A percentile compares a stretch with the other conserved stretches of the same genome.
These are phyloP conservation scores for Talaromyces thailandensis DNA, from an alignment of 495 filamentous ascomycete species.

Conservation along the genomic window DNA sequence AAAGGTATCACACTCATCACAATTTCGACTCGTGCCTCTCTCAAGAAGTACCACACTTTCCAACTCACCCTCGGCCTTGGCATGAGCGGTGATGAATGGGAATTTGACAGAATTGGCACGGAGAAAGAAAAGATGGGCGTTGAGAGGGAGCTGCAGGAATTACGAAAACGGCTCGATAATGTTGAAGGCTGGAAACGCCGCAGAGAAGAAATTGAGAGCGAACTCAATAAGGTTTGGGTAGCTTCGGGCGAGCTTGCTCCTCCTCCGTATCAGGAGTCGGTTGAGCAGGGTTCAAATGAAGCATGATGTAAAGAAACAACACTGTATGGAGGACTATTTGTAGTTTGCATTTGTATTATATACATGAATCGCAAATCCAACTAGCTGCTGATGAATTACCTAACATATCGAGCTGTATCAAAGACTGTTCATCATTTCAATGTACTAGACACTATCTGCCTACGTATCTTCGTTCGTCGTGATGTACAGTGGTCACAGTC, in stretches of 20 bases:
- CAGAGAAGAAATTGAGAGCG: conserved; percentile 63
- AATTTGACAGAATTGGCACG: conserved; percentile 86
- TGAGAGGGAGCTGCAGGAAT: conserved; percentile 76
- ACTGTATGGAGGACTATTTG: background rate
- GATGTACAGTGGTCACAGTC: no score
- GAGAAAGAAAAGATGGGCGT: conserved; percentile 84
- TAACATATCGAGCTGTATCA: background rate
- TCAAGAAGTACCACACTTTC: conserved; percentile 92
- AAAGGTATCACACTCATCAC: conserved; percentile 91
- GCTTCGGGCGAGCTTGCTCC: conserved; percentile 32
- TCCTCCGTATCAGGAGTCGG: conserved; percentile 22
- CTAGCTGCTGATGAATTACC: background rate
- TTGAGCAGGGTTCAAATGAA: background rate
- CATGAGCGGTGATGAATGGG: conserved; percentile 60
- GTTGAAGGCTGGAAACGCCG: conserved; percentile 79
- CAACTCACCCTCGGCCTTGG: conserved; percentile 76
- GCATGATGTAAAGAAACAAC: background rate
- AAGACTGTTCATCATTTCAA: no score
- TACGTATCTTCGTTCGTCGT: no score
- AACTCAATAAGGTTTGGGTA: conserved; percentile 56
- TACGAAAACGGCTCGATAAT: conserved; percentile 67
- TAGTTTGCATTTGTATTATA: background rate
- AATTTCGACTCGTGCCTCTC: conserved; percentile 81
- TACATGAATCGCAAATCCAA: background rate
- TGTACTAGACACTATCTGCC: no score